These are phyloP conservation scores for Crotalaria pallida DNA, from an alignment of 306 rosid genomes.

Conservation along the genomic window DNA sequence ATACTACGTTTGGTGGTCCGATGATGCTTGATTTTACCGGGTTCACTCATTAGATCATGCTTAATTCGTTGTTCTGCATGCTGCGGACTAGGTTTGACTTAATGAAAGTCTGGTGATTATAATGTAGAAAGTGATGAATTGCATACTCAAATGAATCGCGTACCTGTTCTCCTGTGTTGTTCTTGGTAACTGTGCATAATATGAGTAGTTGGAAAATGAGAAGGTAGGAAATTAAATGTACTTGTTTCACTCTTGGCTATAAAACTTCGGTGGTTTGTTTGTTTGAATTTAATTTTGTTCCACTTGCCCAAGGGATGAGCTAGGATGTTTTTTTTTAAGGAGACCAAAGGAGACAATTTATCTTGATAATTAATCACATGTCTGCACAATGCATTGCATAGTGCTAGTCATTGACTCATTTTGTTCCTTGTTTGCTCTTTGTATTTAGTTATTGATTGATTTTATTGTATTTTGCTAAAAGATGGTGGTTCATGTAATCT, in stretches of 20 bases:
- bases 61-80: no score
- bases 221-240: neutral
- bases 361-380: neutral
- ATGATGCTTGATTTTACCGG: neutral
- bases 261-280: neutral
- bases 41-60: neutral
- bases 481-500: conserved; percentile 83
- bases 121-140: no score
- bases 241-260: neutral
- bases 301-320: neutral
- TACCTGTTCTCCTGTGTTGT: no score
- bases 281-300: neutral
- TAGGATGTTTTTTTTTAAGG: no score
- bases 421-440: neutral
- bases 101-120: no score
- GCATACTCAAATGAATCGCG: no score
- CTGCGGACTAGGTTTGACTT: no score
- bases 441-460: neutral
- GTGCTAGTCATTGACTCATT: neutral
- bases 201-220: neutral
- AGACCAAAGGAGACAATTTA: neutral
- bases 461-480: neutral
- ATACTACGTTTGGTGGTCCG: neutral
- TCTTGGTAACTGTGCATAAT: no score
- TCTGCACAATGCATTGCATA: neutral